Evolutionary conservation across 2,329 filamentous ascomycete genomes (phyloP).

Genomic region (Nigrograna mackinnonii): DNA sequence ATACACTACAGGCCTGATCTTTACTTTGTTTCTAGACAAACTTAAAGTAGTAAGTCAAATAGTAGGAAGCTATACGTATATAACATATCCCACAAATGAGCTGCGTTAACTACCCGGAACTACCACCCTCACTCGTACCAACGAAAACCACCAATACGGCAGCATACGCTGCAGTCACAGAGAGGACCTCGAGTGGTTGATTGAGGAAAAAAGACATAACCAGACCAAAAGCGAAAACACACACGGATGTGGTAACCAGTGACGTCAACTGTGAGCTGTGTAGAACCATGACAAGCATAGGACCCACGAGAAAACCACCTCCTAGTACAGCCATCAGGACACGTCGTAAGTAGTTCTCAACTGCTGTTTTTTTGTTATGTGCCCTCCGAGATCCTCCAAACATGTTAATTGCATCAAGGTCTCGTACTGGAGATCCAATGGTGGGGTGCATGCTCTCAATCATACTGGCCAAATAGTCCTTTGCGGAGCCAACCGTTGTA

Average conservation of each 20-base stretch:
- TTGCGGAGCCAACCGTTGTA: not conserved
- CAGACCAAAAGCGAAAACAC: not conserved
- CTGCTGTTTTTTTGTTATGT: not conserved
- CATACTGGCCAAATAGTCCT: not conserved
- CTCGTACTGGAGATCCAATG: not conserved
- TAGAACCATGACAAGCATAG: not conserved
- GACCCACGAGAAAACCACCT: not conserved
- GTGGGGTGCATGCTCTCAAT: too few species aligned
- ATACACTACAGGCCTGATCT: too few species aligned
- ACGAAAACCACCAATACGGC: conserved; percentile 2
- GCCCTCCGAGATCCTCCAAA: not conserved
- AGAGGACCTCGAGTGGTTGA: not conserved
- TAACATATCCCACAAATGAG: too few species aligned
- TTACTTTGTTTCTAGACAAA: too few species aligned
- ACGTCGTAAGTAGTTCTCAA: not conserved
- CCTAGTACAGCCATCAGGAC: not conserved
- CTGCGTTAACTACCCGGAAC: too few species aligned
- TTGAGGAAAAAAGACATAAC: not conserved
- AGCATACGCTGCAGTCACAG: conserved; percentile 1
- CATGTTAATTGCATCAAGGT: not conserved
- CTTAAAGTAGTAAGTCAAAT: too few species aligned
- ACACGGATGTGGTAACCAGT: not conserved
- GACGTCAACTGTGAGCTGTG: not conserved
- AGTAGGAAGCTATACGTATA: too few species aligned
- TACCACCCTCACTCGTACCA: not conserved